A percentile compares a stretch with the other conserved stretches of the same genome.
Evolutionary conservation across 2,329 filamentous ascomycete species (phyloP).

Genomic region (Trichoderma aggressivum): DNA sequence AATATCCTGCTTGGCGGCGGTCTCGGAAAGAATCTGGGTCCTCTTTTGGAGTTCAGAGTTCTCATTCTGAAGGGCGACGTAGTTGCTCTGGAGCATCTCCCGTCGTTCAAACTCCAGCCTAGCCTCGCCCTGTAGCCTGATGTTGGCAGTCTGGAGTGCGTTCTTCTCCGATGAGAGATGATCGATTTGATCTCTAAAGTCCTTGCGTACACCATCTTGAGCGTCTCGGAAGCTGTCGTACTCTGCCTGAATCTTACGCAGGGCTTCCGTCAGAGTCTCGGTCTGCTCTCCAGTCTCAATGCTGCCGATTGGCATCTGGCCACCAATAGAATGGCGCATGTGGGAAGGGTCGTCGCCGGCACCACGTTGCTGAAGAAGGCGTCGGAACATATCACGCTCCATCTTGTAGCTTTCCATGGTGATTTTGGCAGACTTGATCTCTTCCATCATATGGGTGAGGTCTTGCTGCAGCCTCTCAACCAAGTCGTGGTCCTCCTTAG

Average conservation of each 20-base stretch:
- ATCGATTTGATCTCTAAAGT: conserved; percentile 81
- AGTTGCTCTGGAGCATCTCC: conserved; percentile 87
- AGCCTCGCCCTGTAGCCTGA: conserved; percentile 75
- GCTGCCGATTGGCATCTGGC: conserved; percentile 54
- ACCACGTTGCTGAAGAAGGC: conserved; percentile 75
- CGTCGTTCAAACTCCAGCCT: conserved; percentile 78
- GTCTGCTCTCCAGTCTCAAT: conserved; percentile 56
- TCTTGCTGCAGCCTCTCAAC: conserved; percentile 70
- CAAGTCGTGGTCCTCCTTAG: conserved; percentile 64
- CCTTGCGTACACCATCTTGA: conserved; percentile 73
- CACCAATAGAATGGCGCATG: conserved; percentile 69
- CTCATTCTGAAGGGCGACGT: conserved; percentile 76
- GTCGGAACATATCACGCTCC: conserved; percentile 96
- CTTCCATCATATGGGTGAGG: conserved; percentile 74
- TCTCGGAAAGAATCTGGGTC: conserved; percentile 71
- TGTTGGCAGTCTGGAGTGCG: conserved; percentile 75
- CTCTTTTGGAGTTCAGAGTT: conserved; percentile 85
- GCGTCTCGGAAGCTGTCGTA: conserved; percentile 90
- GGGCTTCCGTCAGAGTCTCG: conserved; percentile 65
- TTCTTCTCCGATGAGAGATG: conserved; percentile 78
- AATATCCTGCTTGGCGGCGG: conserved; percentile 83
- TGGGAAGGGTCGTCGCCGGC: conserved; percentile 58
- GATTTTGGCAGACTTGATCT: conserved; percentile 75
- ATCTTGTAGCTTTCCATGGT: conserved; percentile 91
- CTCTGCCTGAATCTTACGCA: conserved; percentile 84